Base-by-base conservation (phyloP, 1,139 yeast genomes). In the Lodderomyces orthopsilosis region DNA sequence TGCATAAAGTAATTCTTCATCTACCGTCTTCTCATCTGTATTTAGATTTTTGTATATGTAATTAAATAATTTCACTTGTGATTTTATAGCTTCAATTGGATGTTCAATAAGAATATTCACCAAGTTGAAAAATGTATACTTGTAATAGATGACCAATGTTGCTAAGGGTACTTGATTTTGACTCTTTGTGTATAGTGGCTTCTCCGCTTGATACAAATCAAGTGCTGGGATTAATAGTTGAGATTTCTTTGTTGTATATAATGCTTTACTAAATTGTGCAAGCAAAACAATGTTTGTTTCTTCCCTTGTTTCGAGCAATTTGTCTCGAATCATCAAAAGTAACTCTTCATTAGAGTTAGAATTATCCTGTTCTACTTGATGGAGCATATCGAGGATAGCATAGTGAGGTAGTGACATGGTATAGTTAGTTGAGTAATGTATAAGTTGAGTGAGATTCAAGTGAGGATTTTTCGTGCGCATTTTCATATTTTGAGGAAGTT, bases 111-210 rank as follows among this genome's bases (percentile, higher is more conserved):
- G 26, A 8, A 35, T 22, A 21, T 35, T 10, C 12, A 37, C 40
- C 34, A 43, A 45, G 8, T 65, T 66, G 48, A 63, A 67, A 2
- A 70, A 71, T 4, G 61, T 49, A 45, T 56, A 70, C 39, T 59
- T 58, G 46, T 65, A 68, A 44, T 50, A 68, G 38, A 58, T 51
- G 8, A 62, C 53, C 23, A 68, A 42, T 23, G 54, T 46, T 12
- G 62, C 49, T 9, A 61, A 41, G 2, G 49, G 45, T n/a, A 63
- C 42, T 9, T 30, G 34, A 3, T 6, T 28, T 13, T 4, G 15
- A 28, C 5, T 30, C 8, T 15, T 15, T 6, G 34, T 3, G 3
- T 8, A 6, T 23, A 35, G 7, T 1, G 68, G 65, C 13, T 57
- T 41, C 21, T 51, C 51, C 0, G 68, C 66, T 26, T 51, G 42